Evolutionary conservation across 352 stramenopile species (phyloP).

Genomic region (Phytophthora hibernalis): DNA sequence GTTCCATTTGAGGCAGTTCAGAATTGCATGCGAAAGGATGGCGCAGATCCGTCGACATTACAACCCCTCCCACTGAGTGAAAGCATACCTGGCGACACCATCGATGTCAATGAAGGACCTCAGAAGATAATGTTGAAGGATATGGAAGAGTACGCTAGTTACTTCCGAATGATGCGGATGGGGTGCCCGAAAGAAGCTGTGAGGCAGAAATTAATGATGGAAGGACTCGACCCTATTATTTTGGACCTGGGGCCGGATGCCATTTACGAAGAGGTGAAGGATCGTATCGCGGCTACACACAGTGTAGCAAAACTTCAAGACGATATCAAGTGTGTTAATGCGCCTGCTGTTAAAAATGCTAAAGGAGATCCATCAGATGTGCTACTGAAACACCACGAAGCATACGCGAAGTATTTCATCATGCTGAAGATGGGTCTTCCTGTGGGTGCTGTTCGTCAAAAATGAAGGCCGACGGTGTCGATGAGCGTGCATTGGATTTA

Average conservation of each 20-base stretch:
- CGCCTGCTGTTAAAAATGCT: slow-evolving; percentile 15
- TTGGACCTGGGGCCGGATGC: slow-evolving; percentile 67
- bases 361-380: slow-evolving; percentile 12
- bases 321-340: slow-evolving; percentile 66
- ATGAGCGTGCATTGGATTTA: slow-evolving; percentile 53
- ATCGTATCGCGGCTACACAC: slow-evolving; percentile 44
- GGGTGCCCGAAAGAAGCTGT: slow-evolving; percentile 91
- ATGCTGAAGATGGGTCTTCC: slow-evolving; percentile 94
- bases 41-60: slow-evolving; percentile 52
- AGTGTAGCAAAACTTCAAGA: slow-evolving; percentile 56
- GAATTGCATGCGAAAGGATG: slow-evolving; percentile 79
- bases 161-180: slow-evolving; percentile 96
- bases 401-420: slow-evolving; percentile 93
- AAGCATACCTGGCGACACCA: neutral
- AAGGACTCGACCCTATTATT: slow-evolving; percentile 85
- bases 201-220: slow-evolving; percentile 91
- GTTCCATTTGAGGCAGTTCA: slow-evolving; percentile 77
- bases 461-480: slow-evolving; percentile 65
- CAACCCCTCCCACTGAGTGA: slow-evolving; percentile 18
- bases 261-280: slow-evolving; percentile 70
- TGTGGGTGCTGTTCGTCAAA: slow-evolving; percentile 86
- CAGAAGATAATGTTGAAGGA: slow-evolving; percentile 57
- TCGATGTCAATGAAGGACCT: neutral
- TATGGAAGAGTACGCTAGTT: slow-evolving; percentile 77
- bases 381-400: slow-evolving; percentile 62